Evolutionary conservation across 331 rosid species (phyloP).

Genomic region (Acacia pycnantha): DNA sequence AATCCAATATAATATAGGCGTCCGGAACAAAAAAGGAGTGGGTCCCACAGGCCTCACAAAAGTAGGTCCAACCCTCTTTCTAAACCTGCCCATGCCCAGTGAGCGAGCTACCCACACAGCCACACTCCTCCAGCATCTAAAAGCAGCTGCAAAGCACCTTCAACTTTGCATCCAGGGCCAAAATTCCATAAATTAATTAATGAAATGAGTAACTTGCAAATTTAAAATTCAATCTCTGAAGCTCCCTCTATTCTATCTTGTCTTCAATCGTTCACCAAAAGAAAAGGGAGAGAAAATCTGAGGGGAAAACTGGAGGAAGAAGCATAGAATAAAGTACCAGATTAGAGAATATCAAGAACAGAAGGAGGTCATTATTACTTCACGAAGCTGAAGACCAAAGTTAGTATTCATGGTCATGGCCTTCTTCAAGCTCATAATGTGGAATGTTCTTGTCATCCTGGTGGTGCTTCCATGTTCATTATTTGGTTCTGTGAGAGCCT

Average conservation of each 20-base stretch:
- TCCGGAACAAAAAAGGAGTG: background rate
- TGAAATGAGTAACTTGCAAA: background rate
- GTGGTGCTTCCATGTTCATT: constrained; percentile 37
- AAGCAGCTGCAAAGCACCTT: constrained; percentile 54
- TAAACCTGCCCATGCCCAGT: constrained; percentile 17
- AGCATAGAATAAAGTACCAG: constrained; percentile 56
- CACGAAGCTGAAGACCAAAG: constrained; percentile 28
- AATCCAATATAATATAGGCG: too few relatives aligned
- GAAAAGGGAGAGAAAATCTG: background rate
- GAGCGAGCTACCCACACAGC: background rate
- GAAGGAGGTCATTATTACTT: constrained; percentile 35
- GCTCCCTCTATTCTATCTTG: background rate
- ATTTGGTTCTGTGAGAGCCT: constrained; percentile 52
- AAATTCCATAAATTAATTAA: constrained; percentile 19
- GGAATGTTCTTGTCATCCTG: constrained; percentile 49
- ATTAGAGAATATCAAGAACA: constrained; percentile 27
- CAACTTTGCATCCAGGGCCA: constrained; percentile 15
- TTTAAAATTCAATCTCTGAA: background rate
- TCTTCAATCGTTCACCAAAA: constrained; percentile 7
- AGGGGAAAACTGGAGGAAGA: background rate
- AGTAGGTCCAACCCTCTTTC: constrained; percentile 33
- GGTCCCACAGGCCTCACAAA: constrained; percentile 20
- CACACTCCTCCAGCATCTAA: constrained; percentile 33
- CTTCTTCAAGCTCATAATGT: constrained; percentile 50
- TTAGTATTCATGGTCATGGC: constrained; percentile 38